Base-by-base conservation (phyloP, 768 basidiomycete genomes). In the Lepiota subincarnata region DNA sequence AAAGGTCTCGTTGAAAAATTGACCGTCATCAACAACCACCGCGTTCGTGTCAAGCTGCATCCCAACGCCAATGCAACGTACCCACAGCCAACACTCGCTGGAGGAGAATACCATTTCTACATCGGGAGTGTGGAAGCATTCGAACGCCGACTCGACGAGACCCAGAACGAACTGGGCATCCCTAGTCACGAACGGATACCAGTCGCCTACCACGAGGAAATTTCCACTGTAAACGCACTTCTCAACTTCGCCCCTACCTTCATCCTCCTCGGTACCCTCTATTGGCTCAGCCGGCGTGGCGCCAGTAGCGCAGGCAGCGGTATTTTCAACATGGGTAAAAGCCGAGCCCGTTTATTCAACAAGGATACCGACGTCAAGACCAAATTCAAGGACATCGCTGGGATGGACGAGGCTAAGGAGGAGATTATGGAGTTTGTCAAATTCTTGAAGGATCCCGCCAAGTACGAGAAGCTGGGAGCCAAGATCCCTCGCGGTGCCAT, bases 381-480 rank as follows among this genome's bases (percentile, higher is more conserved):
- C 63, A 89, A 89, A 68, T 99, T 99, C 76, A 86, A 86, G 72
- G 94, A 99, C 66, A 92, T 99, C 14, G 97, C 97, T 12, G 97
- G 97, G 35, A 98, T 98, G 96, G 97, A 99, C 72, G 97, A 99
- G 71, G 97, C 95, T 40, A 99, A 99, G 77, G 91, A 95, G 75
- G 97, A 99, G 74, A 96, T 99, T 62, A 96, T 98, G 92, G 97
- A 99, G 68, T 99, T 98, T 61, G 97, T 99, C 67, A 95, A 97
- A 62, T 98, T 99, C 76, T 76, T 99, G 64, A 98, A 98, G 74
- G 89, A 98, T 53, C 97, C 97, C 11, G 73, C 83, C 26, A 89
- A 87, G 68, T 99, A 97, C 73, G 92, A 98, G 73, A 92, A 86
- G 60, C 82, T 99, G 37, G 97, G 97, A 55, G 97, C 97, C 55